Base-by-base conservation (phyloP, 805 yeast species). In the Yarrowia deformans region DNA sequence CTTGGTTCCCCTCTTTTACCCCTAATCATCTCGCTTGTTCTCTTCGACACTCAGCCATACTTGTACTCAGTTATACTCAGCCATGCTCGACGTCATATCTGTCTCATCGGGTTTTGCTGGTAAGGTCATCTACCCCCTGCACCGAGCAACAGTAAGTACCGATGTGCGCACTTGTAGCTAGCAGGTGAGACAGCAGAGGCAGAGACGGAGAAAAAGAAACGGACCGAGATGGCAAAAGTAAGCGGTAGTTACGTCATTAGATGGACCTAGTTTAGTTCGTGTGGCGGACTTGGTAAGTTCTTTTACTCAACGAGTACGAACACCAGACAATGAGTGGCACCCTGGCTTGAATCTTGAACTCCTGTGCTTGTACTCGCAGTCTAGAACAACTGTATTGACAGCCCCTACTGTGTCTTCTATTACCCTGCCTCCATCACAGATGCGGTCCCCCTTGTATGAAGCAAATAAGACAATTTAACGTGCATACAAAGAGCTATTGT, bases 401-500 rank as follows among this genome's bases (percentile, higher is more conserved):
- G 29, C 29, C 29, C 29, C 29, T 40, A 40, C 45, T 7, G 23
- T n/a, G 2, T 8, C 46, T 8, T 1, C 34, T 35, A 6, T 50
- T 32, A 50, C 39, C 55, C 55, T 32, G 40, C n/a, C 55, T 50
- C 23, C n/a, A 23, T 18, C 12, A 10, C 23, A 13, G 50, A n/a
- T 50, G 34, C 60, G 18, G 13, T 54, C 32, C 61, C 32, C 61
- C 45, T 39, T 39, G 46, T 55, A 55, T 55, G 37, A 46, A 55
- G 61, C 61, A 55, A 55, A 37, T 19, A 37, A 54, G 14, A 55
- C 61, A 55, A 55, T 55, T 40, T 55, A 40, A 39, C 46, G 61
- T 55, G 61, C 61, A 55, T 55, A 55, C 61, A 55, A 55, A 55
- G 61, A n/a, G 61, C 61, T 55, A 40, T 55, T 40, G 46, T 39